Percentiles rank a stretch among this genome's conserved stretches.
Evolutionary conservation across 129 eudicot genomes (phyloP).

Genomic region (Pseudognaphalium luteoalbum): DNA sequence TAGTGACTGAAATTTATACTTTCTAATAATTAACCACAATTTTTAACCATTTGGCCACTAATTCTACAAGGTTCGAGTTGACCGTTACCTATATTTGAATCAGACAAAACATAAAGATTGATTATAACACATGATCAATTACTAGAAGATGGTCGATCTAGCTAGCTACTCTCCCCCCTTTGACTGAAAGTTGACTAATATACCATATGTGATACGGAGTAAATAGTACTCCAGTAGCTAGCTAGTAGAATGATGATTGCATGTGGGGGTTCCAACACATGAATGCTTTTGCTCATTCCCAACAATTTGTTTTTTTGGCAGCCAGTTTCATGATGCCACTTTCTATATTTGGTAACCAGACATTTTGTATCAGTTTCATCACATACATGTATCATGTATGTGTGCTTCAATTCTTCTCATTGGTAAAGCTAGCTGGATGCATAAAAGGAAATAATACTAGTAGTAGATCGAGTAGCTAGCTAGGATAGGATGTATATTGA

Average conservation of each 20-base stretch:
- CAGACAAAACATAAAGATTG: not conserved
- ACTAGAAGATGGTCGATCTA: not conserved
- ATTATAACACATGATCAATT: not conserved
- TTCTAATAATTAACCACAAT: not conserved
- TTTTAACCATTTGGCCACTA: not conserved
- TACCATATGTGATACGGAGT: not conserved
- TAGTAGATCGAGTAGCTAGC: no score
- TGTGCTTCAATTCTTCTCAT: conserved; percentile 1
- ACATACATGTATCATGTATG: not conserved
- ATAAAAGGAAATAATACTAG: not conserved
- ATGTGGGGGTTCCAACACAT: conserved; percentile 28
- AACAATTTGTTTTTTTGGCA: conserved; percentile 21
- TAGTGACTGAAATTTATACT: not conserved
- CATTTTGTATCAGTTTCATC: conserved; percentile 37
- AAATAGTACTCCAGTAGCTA: no score
- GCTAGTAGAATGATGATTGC: conserved; percentile 11
- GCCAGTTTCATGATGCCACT: conserved; percentile 38
- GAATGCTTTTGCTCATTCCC: conserved; percentile 30
- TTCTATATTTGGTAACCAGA: conserved; percentile 27
- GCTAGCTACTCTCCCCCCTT: not conserved
- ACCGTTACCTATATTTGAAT: not conserved
- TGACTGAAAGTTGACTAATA: not conserved
- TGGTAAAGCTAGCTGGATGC: not conserved
- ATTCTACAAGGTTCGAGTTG: not conserved
- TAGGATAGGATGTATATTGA: not conserved